Evolutionary conservation across 78 protist genomes (phyloP), one percentile per base, ranked within the genome.

Genomic region (Tieghemostelium lacteum): DNA sequence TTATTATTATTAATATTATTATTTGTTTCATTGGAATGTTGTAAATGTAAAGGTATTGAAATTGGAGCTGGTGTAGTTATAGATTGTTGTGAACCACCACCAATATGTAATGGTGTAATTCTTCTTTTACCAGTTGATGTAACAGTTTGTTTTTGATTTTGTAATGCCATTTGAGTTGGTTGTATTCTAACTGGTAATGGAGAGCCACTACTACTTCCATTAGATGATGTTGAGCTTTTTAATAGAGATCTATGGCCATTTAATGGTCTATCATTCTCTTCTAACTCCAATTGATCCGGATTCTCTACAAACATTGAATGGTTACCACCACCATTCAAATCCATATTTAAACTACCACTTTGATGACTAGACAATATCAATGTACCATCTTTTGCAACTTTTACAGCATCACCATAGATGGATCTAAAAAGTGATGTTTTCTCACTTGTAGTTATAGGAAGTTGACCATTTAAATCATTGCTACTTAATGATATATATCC

Each of bases 261-360:
- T 7, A 19, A 7, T 19, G 28, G n/a, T 16, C 4, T 20, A 26
- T 0, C 52, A 45, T 45, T 45, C 24, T 83, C 91, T 24, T 83
- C 91, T 78, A 83, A 69, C 29, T 76, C 58, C 36, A 83, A 45
- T 45, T 83, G 91, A 69, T 83, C 91, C 0, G 91, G 91, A 45
- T 83, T 83, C 63, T 83, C 91, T 6, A 65, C 61, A 2, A 83
- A 49, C 65, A 83, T 58, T 37, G 78, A 61, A n/a, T 31, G 69
- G 16, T 72, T 55, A 54, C 75, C 75, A 14, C 72, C 39, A 54
- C 40, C 54, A 50, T 1, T 45, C 10, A 45, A 2, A n/a, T n/a
- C n/a, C 2, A 6, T 6, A 22, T 12, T 16, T 8, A 16, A 19
- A 14, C 57, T 39, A 0, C 42, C 64, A 6, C 61, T 28, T 20